Evolutionary conservation across 371 early-diverging fungal genomes (phyloP).

Genomic region (Mortierella sp.): DNA sequence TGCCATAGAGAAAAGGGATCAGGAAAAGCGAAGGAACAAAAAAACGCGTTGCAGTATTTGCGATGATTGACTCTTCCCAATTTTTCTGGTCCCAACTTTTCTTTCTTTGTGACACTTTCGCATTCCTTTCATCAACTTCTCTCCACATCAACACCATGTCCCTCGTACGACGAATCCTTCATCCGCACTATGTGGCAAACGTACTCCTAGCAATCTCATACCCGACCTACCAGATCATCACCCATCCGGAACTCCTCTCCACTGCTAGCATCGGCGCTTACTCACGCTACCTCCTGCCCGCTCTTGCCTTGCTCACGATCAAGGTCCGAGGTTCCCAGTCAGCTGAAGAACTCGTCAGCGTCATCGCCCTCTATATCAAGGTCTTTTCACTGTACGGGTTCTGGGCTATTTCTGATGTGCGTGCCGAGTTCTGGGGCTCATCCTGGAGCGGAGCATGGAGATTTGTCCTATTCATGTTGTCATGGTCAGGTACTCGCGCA

Average conservation of each 20-base stretch:
- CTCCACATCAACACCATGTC: conserved; percentile 23
- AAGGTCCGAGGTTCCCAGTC: conserved; percentile 55
- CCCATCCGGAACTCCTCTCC: conserved; percentile 37
- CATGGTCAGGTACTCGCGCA: conserved; percentile 72
- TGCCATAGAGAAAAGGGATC: not conserved
- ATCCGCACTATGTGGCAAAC: conserved; percentile 68
- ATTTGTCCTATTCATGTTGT: conserved; percentile 56
- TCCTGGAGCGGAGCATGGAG: conserved; percentile 53
- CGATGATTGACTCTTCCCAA: not conserved
- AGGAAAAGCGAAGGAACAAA: not conserved
- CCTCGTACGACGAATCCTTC: conserved; percentile 60
- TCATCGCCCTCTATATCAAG: conserved; percentile 69
- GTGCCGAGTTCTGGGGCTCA: conserved; percentile 19
- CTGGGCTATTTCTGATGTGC: conserved; percentile 40
- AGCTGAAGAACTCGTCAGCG: conserved; percentile 70
- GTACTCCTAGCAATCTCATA: conserved; percentile 39
- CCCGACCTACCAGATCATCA: conserved; percentile 34
- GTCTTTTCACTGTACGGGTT: conserved; percentile 61
- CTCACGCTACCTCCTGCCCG: conserved; percentile 43
- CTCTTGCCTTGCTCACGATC: conserved; percentile 23
- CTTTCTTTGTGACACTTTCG: not conserved
- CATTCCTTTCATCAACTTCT: not conserved
- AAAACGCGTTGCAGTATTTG: not conserved
- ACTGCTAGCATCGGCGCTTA: conserved; percentile 27
- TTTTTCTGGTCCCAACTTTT: not conserved